Evolutionary conservation across 768 basidiomycete genomes (phyloP).

Genomic region (Cystoderma amianthinum): DNA sequence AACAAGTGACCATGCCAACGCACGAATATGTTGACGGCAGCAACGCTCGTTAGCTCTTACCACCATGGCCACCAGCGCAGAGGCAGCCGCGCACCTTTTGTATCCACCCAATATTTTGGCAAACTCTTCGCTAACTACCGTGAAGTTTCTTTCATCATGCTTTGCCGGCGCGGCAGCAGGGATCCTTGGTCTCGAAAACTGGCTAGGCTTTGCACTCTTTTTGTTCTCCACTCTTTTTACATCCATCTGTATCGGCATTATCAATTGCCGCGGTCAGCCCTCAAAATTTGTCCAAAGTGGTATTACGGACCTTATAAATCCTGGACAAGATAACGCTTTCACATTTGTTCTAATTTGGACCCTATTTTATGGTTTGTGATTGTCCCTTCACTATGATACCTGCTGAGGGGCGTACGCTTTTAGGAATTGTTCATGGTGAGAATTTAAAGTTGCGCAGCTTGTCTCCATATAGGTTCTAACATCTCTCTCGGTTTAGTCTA

Average conservation of each 20-base stretch:
- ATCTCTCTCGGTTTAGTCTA: slow-evolving; percentile 10
- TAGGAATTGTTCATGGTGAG: slow-evolving; percentile 47
- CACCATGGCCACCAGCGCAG: slow-evolving; percentile 41
- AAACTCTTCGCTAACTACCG: slow-evolving; percentile 53
- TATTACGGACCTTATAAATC: slow-evolving; percentile 62
- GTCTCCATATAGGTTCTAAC: slow-evolving; percentile 1
- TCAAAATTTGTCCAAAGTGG: slow-evolving; percentile 59
- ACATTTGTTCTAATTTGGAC: slow-evolving; percentile 95
- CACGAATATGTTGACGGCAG: too few relatives aligned
- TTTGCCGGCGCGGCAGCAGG: slow-evolving; percentile 87
- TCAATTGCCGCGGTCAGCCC: slow-evolving; percentile 70
- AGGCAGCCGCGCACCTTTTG: slow-evolving; percentile 51
- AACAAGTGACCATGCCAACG: too few relatives aligned
- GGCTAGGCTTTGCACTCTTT: slow-evolving; percentile 78
- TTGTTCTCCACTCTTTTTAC: slow-evolving; percentile 59
- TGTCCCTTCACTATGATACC: background rate
- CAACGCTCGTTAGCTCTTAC: slow-evolving; percentile 5
- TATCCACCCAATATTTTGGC: slow-evolving; percentile 61
- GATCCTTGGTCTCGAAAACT: slow-evolving; percentile 83
- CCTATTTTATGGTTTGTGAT: slow-evolving; percentile 73
- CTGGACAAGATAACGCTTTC: slow-evolving; percentile 87
- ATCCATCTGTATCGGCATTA: slow-evolving; percentile 50
- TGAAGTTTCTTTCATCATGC: slow-evolving; percentile 79
- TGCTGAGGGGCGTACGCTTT: background rate
- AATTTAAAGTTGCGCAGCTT: slow-evolving; percentile 1